These are phyloP conservation scores for Acanthochlamys bracteata DNA, from an alignment of 106 monocot species.

Conservation along the genomic window DNA sequence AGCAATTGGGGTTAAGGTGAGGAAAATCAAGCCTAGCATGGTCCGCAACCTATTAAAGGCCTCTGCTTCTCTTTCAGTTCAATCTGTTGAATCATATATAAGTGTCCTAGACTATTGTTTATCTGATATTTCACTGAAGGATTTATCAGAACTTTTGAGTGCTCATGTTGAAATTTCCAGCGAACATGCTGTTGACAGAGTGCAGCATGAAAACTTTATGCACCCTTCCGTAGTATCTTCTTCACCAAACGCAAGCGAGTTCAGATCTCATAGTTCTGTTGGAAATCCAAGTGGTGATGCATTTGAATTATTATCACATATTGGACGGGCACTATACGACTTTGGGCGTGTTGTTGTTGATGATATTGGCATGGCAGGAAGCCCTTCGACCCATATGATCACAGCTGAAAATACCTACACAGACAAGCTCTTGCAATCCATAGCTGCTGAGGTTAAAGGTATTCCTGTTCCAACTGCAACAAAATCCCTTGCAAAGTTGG, in stretches of 20 bases:
- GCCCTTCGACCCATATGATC: slow-evolving; percentile 18
- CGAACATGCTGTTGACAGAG: slow-evolving; percentile 6
- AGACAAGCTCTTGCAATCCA: slow-evolving; percentile 23
- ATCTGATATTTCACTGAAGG: slow-evolving; percentile 58
- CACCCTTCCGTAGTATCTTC: slow-evolving; percentile 11
- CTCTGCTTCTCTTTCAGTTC: slow-evolving; percentile 57
- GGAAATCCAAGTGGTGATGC: slow-evolving; percentile 58
- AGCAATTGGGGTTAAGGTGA: slow-evolving; percentile 68
- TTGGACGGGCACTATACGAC: slow-evolving; percentile 92
- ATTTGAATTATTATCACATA: slow-evolving; percentile 61
- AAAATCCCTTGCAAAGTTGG: slow-evolving; percentile 51
- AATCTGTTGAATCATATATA: slow-evolving; percentile 65
- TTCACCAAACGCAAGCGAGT: slow-evolving; percentile 22
- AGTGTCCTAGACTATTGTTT: slow-evolving; percentile 95
- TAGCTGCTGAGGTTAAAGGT: slow-evolving; percentile 63
- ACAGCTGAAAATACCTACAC: slow-evolving; percentile 14
- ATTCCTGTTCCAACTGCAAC: slow-evolving; percentile 86
- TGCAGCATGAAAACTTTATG: slow-evolving; percentile 11
- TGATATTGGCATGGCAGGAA: slow-evolving; percentile 66
- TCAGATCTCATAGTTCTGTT: slow-evolving; percentile 17
- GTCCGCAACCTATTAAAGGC: slow-evolving; percentile 80
- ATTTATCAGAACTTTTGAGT: slow-evolving; percentile 14
- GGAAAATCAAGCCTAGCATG: slow-evolving; percentile 95
- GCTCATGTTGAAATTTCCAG: slow-evolving; percentile 7
- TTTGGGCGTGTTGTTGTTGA: slow-evolving; percentile 92